Evolutionary conservation across 2,329 filamentous ascomycete genomes (phyloP), one percentile per base, ranked within the genome.

Genomic region (Fusarium irregulare): DNA sequence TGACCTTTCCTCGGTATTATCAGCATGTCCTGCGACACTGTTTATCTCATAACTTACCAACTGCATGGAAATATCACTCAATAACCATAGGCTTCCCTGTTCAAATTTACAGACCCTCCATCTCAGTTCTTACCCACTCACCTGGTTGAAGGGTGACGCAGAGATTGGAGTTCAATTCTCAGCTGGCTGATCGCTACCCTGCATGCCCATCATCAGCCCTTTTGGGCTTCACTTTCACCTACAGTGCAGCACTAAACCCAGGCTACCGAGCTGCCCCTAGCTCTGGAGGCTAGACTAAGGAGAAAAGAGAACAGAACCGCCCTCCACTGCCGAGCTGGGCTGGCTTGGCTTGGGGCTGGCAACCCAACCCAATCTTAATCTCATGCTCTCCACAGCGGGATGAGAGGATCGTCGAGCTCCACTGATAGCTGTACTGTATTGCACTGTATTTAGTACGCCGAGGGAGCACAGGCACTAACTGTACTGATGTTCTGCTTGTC

Each of bases 161-260:
- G 6, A 28, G 37, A 32, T 14, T 32, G 21, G 11, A 28, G 11
- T 21, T 23, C 42, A 47, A n/a, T 40, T n/a, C 46, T 67, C 66
- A 70, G 67, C 67, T 68, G 9, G 63, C 9, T 16, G 58, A 70
- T 68, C 63, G 30, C 54, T 70, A 42, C 67, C 57, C 34, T 46
- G 4, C 40, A 54, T 30, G 65, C 25, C 25, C 25, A 61, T 60
- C 56, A 13, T 23, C 5, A 48, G 30, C 60, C 45, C 21, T 59
- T 68, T 68, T 40, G n/a, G 47, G 20, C 27, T 64, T 47, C 18
- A 47, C 25, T 27, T 46, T 46, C 10, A n/a, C 34, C 9, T 12
- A 37, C 34, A 37, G 34, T 37, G 34, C 34, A 37, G 23, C 23
- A 28, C 48, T 51, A 51, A 25, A 25, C 21, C 21, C 37, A 16